Conservation (phyloP, 2,329 filamentous ascomycete species). For the Xylaria sp. region DNA sequence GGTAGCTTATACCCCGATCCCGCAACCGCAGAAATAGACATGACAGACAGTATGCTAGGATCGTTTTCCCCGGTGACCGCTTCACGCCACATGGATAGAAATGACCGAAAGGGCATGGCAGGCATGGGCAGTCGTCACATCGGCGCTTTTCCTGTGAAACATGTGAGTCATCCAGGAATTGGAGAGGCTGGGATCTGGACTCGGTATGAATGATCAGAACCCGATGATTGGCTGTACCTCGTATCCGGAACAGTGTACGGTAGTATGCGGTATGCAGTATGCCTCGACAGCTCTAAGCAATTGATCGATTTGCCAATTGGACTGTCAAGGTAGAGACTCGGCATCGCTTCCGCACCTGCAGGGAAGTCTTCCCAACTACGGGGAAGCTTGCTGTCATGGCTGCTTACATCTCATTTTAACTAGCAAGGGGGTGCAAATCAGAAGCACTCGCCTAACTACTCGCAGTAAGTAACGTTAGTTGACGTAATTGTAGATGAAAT, state of each 20-base stretch:
- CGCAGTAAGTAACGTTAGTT: not conserved
- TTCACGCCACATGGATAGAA: constrained; percentile 5
- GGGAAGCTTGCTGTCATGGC: not conserved
- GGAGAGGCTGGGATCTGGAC: constrained; percentile 26
- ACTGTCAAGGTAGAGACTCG: too few relatives aligned
- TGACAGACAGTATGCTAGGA: constrained; percentile 21
- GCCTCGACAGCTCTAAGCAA: not conserved
- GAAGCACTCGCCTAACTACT: too few relatives aligned
- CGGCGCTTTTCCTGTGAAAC: constrained; percentile 10
- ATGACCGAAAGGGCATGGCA: constrained; percentile 4
- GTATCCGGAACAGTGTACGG: constrained; percentile 2
- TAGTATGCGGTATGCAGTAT: too few relatives aligned
- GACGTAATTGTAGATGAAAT: not conserved
- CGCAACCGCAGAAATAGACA: constrained; percentile 6
- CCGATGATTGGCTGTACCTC: constrained; percentile 1
- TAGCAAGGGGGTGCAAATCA: not conserved
- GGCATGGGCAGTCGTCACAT: constrained; percentile 6
- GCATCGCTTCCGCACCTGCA: not conserved
- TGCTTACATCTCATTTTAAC: not conserved
- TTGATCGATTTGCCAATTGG: constrained; percentile 6
- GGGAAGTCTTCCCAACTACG: not conserved
- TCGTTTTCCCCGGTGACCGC: constrained; percentile 11
- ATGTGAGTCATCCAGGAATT: constrained; percentile 34
- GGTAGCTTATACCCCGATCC: constrained; percentile 14
- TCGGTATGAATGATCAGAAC: constrained; percentile 2